These are phyloP conservation scores for Evernia prunastri DNA, from an alignment of 495 filamentous ascomycete genomes.

Conservation along the genomic window DNA sequence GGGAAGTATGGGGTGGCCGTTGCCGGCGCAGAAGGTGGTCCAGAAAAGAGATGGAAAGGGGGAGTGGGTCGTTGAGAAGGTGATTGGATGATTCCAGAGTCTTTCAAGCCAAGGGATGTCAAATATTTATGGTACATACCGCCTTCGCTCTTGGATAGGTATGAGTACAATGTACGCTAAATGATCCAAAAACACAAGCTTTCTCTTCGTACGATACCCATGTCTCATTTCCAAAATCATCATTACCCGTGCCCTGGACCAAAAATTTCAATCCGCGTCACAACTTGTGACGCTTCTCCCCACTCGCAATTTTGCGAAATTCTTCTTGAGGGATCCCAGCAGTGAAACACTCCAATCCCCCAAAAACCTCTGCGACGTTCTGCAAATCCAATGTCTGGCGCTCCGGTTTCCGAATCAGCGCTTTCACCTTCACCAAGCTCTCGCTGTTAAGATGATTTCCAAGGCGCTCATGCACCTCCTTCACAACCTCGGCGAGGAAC, in stretches of 20 bases:
- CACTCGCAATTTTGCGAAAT: constrained; percentile 61
- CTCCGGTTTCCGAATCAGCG: constrained; percentile 68
- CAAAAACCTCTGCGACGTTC: constrained; percentile 77
- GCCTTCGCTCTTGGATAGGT: not conserved
- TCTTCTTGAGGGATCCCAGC: constrained; percentile 76
- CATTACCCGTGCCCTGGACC: not conserved
- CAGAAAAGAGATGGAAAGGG: constrained; percentile 65
- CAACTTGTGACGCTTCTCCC: constrained; percentile 81
- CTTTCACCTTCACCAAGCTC: constrained; percentile 78
- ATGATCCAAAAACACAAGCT: not conserved
- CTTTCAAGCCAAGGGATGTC: not conserved
- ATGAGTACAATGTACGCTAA: not conserved
- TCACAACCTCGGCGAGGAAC: constrained; percentile 67
- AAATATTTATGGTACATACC: not conserved
- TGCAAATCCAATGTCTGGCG: constrained; percentile 64
- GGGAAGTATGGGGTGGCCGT: constrained; percentile 69
- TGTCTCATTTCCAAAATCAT: not conserved
- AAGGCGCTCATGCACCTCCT: constrained; percentile 74
- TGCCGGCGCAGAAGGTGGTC: constrained; percentile 73
- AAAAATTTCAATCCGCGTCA: constrained; percentile 30
- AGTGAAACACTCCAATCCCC: constrained; percentile 73
- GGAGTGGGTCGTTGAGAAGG: constrained; percentile 70
- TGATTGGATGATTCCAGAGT: not conserved
- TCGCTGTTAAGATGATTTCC: constrained; percentile 72
- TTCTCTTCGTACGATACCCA: not conserved